These are phyloP conservation scores for Hirsutella minnesotensis DNA, from an alignment of 2,329 filamentous ascomycete genomes.

Conservation along the genomic window DNA sequence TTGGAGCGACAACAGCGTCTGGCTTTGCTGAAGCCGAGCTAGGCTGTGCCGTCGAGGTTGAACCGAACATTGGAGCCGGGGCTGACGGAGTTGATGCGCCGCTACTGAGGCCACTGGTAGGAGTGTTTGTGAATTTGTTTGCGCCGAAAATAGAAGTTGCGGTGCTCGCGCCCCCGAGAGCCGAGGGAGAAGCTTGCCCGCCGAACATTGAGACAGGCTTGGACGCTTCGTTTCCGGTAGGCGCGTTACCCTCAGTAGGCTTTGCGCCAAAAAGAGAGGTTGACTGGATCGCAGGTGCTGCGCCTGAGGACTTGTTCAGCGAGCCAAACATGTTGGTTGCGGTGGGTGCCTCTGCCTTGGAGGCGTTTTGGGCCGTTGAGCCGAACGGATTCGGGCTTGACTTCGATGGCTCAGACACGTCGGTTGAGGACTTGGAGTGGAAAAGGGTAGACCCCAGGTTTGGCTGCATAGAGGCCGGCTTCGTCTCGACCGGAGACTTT, in stretches of 20 bases:
- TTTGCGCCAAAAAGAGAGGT: conserved; percentile 23
- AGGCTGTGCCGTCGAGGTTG: conserved; percentile 7
- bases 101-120: conserved; percentile 3
- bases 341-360: conserved; percentile 12
- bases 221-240: conserved; percentile 9
- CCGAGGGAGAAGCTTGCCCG: background rate
- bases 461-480: conserved; percentile 17
- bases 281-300: conserved; percentile 13
- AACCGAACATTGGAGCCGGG: conserved; percentile 16
- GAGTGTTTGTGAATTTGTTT: conserved; percentile 8
- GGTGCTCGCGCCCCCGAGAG: background rate
- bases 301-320: conserved; percentile 1
- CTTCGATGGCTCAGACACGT: conserved; percentile 16
- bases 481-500: conserved; percentile 19
- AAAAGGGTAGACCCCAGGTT: conserved; percentile 19
- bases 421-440: conserved; percentile 17
- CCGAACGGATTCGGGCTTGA: conserved; percentile 12
- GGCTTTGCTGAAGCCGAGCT: conserved; percentile 9
- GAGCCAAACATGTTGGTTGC: conserved; percentile 26
- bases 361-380: conserved; percentile 10
- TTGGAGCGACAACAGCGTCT: conserved; percentile 7
- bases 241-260: conserved; percentile 15
- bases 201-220: conserved; percentile 8
- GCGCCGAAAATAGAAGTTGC: conserved; percentile 20
- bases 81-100: conserved; percentile 7